Evolutionary conservation across 306 rosid genomes (phyloP), one percentile per base, ranked within the genome.

Genomic region (Leucaena leucocephala): DNA sequence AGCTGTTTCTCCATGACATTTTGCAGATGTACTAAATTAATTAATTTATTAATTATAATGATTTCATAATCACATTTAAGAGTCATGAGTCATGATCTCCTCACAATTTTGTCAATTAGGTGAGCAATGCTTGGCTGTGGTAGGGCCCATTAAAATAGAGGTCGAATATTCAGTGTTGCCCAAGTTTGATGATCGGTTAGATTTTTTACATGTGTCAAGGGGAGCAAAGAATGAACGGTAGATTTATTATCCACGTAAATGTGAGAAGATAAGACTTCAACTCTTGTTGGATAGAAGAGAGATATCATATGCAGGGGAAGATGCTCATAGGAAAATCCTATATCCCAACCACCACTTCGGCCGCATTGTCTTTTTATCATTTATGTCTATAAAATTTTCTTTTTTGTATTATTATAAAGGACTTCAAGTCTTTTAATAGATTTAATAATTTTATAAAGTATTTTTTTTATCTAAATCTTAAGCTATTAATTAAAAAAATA

Each of bases 21-120:
- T 40, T 40, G 1, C 2, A 6, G 8, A 40, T 1, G 7, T 40
- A 40, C 8, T 40, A 40, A 38, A 38, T 40, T 40, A 5, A 36
- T 36, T 36, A 36, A 36, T 36, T 36, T 1, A 36, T 40, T 40
- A 40, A 40, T 40, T 40, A 40, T 6, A 40, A 6, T 7, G 8
- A 40, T 40, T 40, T 40, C 44, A 40, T 40, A 40, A 40, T 40
- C 8, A 40, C 8, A 40, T 7, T 40, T 40, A 6, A 5, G 44
- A 40, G 44, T 40, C 44, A 40, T 7, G 44, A 40, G 44, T 40
- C 44, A 40, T 7, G 7, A 40, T 6, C 44, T 40, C 44, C 45
- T 50, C 65, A 5, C 52, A 12, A 46, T 84, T 21, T 40, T 65
- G 79, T 82, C 88, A 82, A 82, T 71, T 65, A 66, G 79, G 76